Conservation (phyloP, 116 monocot species). For the Papilionanthe hybrid region DNA sequence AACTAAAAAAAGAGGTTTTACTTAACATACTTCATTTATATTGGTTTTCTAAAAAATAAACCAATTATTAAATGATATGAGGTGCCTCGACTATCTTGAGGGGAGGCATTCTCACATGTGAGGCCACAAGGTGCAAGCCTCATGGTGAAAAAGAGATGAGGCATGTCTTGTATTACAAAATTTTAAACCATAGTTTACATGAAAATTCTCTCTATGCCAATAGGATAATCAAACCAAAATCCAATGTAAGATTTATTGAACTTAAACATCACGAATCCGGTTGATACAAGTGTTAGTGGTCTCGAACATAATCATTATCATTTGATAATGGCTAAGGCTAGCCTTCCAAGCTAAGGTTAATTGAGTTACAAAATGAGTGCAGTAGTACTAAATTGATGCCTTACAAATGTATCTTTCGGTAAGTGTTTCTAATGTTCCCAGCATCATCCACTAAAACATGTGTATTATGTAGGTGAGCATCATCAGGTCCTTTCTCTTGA, state of each 20-base stretch:
- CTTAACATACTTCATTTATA: too few species aligned
- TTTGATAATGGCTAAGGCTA: not conserved
- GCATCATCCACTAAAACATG: conserved; percentile 86
- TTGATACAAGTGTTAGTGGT: not conserved
- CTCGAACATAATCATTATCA: not conserved
- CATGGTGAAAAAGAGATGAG: too few species aligned
- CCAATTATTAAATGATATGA: too few species aligned
- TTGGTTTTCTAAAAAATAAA: too few species aligned
- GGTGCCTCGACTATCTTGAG: too few species aligned
- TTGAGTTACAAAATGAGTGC: not conserved
- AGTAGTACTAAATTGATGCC: conserved; percentile 11
- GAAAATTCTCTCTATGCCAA: not conserved
- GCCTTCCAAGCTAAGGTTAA: not conserved
- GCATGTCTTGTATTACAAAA: too few species aligned
- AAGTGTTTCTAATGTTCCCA: conserved; percentile 66
- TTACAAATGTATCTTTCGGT: conserved; percentile 90
- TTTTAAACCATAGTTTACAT: not conserved
- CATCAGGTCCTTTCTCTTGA: conserved; percentile 82
- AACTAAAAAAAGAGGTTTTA: too few species aligned
- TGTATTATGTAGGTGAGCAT: conserved; percentile 59
- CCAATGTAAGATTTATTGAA: not conserved
- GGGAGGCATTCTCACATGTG: too few species aligned
- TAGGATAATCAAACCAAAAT: not conserved
- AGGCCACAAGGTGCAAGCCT: too few species aligned
- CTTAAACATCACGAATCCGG: not conserved